Base-by-base conservation (phyloP, 2,329 filamentous ascomycete species). In the Fusarium equiseti region DNA sequence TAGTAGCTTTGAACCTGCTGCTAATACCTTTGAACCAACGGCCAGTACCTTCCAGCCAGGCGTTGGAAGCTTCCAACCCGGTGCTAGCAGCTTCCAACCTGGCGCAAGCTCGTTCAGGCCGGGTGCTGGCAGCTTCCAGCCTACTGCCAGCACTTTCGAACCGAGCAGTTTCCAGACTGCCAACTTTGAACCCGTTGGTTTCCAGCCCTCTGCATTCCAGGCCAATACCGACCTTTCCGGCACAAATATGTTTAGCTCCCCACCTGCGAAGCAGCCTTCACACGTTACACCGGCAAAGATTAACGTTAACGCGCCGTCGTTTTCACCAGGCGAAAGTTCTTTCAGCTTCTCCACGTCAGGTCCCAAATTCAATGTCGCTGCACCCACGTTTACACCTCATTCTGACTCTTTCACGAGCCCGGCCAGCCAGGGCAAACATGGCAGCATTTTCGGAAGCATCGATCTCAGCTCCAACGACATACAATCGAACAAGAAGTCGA, bases 301-400 rank as follows among this genome's bases (percentile, higher is more conserved):
- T 76, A 94, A 93, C 75, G 89, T 89, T 22, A 84, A 87, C 22
- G 91, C 91, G 4, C 88, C 92, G 26, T 84, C 87, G 2, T 97
- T 97, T 79, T 91, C 89, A 5, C 92, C 94, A 24, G 84, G 85
- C 5, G 84, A 86, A 60, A 88, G 84, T 68, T 84, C 88, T 35
- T 93, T 93, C 80, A 92, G 84, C 76, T 92, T 95, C 76, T 91
- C 90, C 8, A 82, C 88, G 2, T 86, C 87, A 35, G 88, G 87
- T 0, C 89, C 89, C 54, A 90, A 88, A 35, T 93, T 95, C 81
- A 90, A 92, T 65, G 91, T 92, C 5, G 91, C 92, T 77, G 93
- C 92, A 6, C 92, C 92, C 15, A 83, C 88, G 0, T 97, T 97
- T 78, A 94, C 90, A 22, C 93, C 93, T 4, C 82, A 84, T 68